Percentiles rank a stretch among this genome's conserved stretches.
Evolutionary conservation across 1,139 yeast genomes (phyloP).

Genomic region (Groenewaldozyma sp.): DNA sequence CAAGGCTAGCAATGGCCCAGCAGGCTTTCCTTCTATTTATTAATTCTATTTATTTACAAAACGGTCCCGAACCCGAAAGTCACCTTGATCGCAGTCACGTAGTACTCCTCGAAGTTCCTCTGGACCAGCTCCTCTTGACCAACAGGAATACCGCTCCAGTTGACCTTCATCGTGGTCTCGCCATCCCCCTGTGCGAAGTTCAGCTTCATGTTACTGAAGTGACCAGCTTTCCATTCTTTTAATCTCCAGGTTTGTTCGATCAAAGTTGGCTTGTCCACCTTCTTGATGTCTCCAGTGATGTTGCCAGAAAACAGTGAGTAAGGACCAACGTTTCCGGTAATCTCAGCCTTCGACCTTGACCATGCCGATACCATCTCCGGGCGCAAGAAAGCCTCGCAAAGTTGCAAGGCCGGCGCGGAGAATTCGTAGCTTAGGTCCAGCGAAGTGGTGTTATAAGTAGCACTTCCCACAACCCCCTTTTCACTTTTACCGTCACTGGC

Average conservation of each 20-base stretch:
- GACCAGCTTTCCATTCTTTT: constrained; percentile 79
- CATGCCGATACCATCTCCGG: constrained; percentile 76
- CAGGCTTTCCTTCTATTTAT: neutral
- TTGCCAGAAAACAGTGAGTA: constrained; percentile 85
- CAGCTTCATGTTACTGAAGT: constrained; percentile 60
- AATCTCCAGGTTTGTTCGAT: constrained; percentile 81
- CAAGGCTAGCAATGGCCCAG: neutral
- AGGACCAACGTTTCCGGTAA: constrained; percentile 52
- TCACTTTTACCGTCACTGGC: constrained; percentile 12
- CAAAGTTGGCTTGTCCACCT: constrained; percentile 46
- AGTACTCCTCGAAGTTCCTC: constrained; percentile 79
- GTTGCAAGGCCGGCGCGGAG: constrained; percentile 79
- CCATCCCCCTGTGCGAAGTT: constrained; percentile 64
- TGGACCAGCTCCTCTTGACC: constrained; percentile 94
- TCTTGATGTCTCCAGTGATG: constrained; percentile 58
- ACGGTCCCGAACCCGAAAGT: constrained; percentile 75
- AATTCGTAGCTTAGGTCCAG: constrained; percentile 71
- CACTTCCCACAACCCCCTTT: constrained; percentile 35
- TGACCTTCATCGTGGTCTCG: constrained; percentile 73
- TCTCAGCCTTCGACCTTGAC: constrained; percentile 69
- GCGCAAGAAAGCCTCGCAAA: constrained; percentile 67
- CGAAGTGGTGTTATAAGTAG: constrained; percentile 63
- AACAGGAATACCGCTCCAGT: constrained; percentile 84
- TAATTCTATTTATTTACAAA: constrained; percentile 14
- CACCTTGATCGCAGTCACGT: constrained; percentile 75